Percentiles rank a stretch among this genome's conserved stretches.
Conservation (phyloP, 73 alveolate genomes). For the Symbiodinium natans region DNA sequence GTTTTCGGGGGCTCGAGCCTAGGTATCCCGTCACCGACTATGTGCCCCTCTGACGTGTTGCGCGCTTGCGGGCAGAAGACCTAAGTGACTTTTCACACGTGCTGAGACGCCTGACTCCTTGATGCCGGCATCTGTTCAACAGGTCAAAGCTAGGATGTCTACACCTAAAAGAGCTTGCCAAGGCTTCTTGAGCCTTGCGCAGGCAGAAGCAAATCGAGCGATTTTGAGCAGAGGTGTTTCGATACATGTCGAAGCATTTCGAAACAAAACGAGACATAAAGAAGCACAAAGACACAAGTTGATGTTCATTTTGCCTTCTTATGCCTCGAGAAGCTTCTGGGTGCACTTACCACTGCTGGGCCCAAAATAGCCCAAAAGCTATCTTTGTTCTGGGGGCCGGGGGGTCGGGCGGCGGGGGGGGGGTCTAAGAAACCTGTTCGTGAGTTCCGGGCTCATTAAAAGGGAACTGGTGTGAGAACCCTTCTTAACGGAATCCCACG, state of each 20-base stretch:
- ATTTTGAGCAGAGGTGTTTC: not conserved
- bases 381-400: not conserved
- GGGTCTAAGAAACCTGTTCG: not conserved
- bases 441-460: too few species aligned
- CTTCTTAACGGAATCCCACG: too few species aligned
- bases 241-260: not conserved
- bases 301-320: not conserved
- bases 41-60: too few species aligned
- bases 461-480: too few species aligned
- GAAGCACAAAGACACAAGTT: not conserved
- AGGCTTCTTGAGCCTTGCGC: not conserved
- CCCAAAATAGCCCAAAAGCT: not conserved
- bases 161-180: not conserved
- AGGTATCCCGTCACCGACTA: too few species aligned
- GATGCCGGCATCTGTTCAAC: too few species aligned
- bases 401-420: too few species aligned
- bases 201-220: not conserved
- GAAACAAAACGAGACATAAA: not conserved
- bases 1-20: too few species aligned
- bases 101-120: too few species aligned
- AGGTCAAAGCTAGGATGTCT: too few species aligned
- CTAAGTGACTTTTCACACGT: too few species aligned
- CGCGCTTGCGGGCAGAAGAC: too few species aligned
- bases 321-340: not conserved
- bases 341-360: not conserved